Conservation (phyloP, 2,329 filamentous ascomycete genomes). For the Aureobasidium sp. region DNA sequence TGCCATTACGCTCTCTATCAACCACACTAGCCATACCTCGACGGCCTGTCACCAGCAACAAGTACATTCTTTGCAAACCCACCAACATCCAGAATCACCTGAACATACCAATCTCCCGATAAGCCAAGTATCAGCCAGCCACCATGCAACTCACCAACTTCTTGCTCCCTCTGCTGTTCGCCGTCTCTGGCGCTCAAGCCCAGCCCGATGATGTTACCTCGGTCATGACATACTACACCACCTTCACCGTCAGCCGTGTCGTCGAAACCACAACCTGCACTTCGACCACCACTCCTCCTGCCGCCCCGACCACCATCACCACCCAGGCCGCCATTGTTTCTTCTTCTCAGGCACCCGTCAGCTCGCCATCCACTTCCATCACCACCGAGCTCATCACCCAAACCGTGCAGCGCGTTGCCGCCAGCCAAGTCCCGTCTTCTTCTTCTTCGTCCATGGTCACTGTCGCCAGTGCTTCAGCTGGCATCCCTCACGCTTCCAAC, state of each 20-base stretch:
- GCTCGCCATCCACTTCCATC: neutral
- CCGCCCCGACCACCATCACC: neutral
- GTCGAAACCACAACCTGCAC: slow-evolving; percentile 15
- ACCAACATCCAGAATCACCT: slow-evolving; percentile 10
- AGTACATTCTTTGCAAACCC: slow-evolving; percentile 4
- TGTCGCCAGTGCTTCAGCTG: slow-evolving; percentile 7
- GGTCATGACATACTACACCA: slow-evolving; percentile 18
- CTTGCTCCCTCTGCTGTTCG: slow-evolving; percentile 17
- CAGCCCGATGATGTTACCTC: slow-evolving; percentile 10
- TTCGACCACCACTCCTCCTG: slow-evolving; percentile 8
- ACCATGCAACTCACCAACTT: slow-evolving; percentile 18
- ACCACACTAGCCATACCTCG: slow-evolving; percentile 5
- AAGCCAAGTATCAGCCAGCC: slow-evolving; percentile 1
- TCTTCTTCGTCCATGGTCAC: slow-evolving; percentile 1
- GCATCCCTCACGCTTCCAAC: neutral
- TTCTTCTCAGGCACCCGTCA: neutral
- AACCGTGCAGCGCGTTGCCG: neutral
- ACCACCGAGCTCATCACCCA: slow-evolving; percentile 5
- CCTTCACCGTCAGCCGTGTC: slow-evolving; percentile 17
- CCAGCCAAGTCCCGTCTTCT: neutral
- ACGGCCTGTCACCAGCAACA: slow-evolving; percentile 1
- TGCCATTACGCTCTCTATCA: slow-evolving; percentile 12
- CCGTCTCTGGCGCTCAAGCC: slow-evolving; percentile 9
- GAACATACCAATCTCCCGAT: neutral
- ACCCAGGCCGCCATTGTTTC: neutral